Conservation (phyloP, 345 rosid species). For the Abelmoschus esculentus region DNA sequence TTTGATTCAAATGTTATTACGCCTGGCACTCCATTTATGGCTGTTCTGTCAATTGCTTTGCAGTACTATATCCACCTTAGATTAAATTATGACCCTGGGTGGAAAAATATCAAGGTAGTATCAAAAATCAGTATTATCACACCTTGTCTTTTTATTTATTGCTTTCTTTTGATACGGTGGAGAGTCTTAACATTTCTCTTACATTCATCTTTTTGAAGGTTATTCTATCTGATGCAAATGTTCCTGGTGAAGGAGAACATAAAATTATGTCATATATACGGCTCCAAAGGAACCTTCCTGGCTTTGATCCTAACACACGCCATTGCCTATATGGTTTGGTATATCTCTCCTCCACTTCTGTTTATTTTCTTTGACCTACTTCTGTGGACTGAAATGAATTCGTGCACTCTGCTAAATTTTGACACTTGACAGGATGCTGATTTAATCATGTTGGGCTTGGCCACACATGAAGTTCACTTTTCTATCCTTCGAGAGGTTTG, state of each 20-base stretch:
- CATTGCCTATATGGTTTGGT: slow-evolving; percentile 99
- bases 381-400: slow-evolving; percentile 12
- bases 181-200: slow-evolving; percentile 13
- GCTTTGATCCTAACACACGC: slow-evolving; percentile 76
- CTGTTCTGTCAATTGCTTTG: slow-evolving; percentile 74
- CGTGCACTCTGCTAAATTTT: slow-evolving; percentile 6
- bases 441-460: slow-evolving; percentile 92
- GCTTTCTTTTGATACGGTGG: background rate
- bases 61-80: slow-evolving; percentile 80
- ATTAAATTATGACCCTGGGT: slow-evolving; percentile 86
- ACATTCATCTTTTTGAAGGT: slow-evolving; percentile 50
- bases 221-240: slow-evolving; percentile 95
- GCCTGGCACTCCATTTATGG: slow-evolving; percentile 94
- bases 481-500: slow-evolving; percentile 96
- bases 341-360: slow-evolving; percentile 28
- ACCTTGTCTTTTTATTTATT: background rate
- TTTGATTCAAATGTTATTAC: slow-evolving; percentile 92
- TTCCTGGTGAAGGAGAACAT: slow-evolving; percentile 99
- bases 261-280: slow-evolving; percentile 89
- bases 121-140: background rate
- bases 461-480: slow-evolving; percentile 90
- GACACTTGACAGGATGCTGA: slow-evolving; percentile 74
- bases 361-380: slow-evolving; percentile 6
- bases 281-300: slow-evolving; percentile 84
- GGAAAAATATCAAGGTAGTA: slow-evolving; percentile 82